These are phyloP conservation scores for Tetracentron sinense DNA, from an alignment of 164 flowering plant genomes.

Conservation along the genomic window DNA sequence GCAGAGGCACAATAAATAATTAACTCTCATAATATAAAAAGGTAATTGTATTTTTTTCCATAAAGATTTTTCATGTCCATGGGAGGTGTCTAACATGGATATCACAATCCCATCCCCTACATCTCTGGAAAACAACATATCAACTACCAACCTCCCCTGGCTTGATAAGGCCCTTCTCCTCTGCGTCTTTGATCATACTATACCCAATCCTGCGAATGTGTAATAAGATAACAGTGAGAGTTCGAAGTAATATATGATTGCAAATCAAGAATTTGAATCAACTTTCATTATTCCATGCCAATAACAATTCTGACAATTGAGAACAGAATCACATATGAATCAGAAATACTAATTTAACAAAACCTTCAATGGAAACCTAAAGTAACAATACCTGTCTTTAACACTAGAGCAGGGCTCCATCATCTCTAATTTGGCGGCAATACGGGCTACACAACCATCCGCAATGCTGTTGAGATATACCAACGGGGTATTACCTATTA, in stretches of 20 bases:
- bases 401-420: conserved; percentile 95
- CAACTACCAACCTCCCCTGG: conserved; percentile 75
- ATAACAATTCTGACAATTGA: neutral
- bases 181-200: conserved; percentile 89
- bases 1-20: no score
- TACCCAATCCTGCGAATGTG: conserved; percentile 67
- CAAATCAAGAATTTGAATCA: neutral
- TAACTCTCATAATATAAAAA: no score
- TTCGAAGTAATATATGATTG: neutral
- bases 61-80: no score
- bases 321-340: neutral
- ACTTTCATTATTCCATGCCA: neutral
- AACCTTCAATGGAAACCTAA: neutral
- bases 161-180: conserved; percentile 67
- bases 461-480: conserved; percentile 74
- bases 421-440: conserved; percentile 82
- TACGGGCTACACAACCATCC: conserved; percentile 71
- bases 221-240: neutral
- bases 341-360: neutral
- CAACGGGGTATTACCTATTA: conserved; percentile 81
- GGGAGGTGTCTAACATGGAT: neutral
- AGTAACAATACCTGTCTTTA: conserved; percentile 59
- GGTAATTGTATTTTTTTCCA: no score
- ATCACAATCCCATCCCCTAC: neutral
- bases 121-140: neutral